Conservation (phyloP, 2,329 filamentous ascomycete species). For the Beauveria rudraprayagi region DNA sequence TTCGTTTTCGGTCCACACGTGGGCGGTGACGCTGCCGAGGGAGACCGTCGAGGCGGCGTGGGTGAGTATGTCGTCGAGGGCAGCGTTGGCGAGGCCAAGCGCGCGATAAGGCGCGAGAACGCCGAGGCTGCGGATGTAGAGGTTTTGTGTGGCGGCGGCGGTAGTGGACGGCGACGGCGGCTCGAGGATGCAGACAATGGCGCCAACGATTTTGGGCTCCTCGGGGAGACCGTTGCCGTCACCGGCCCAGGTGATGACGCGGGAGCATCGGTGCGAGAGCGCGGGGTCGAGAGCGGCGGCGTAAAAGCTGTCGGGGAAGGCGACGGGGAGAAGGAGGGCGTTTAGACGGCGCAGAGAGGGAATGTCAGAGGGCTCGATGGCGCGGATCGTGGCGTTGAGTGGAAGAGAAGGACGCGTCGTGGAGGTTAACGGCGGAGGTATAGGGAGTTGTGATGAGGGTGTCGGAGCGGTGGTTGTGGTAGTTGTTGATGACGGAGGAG, state of each 20-base stretch:
- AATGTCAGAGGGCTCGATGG: slow-evolving; percentile 43
- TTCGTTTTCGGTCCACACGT: slow-evolving; percentile 61
- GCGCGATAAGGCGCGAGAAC: slow-evolving; percentile 55
- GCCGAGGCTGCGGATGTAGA: slow-evolving; percentile 59
- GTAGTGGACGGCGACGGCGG: slow-evolving; percentile 13
- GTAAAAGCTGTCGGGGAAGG: slow-evolving; percentile 59
- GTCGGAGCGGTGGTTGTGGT: slow-evolving; percentile 12
- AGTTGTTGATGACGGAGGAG: slow-evolving; percentile 23
- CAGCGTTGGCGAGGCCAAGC: slow-evolving; percentile 50
- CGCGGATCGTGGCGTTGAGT: slow-evolving; percentile 44
- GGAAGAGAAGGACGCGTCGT: slow-evolving; percentile 28
- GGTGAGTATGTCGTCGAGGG: slow-evolving; percentile 43
- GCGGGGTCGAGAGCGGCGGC: slow-evolving; percentile 41
- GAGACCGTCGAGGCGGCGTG: slow-evolving; percentile 20
- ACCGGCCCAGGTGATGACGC: slow-evolving; percentile 51
- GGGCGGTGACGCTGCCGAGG: slow-evolving; percentile 44
- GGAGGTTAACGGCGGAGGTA: slow-evolving; percentile 13
- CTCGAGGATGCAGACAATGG: slow-evolving; percentile 55
- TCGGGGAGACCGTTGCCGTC: slow-evolving; percentile 19
- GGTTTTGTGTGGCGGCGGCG: slow-evolving; percentile 28
- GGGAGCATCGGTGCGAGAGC: slow-evolving; percentile 46
- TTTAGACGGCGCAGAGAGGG: slow-evolving; percentile 56
- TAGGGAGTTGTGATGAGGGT: slow-evolving; percentile 14
- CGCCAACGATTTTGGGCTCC: slow-evolving; percentile 48
- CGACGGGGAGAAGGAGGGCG: slow-evolving; percentile 54